phyloP scores from a whole-genome alignment of 139 green algal genomes.

The Desmodesmus armatus region DNA sequence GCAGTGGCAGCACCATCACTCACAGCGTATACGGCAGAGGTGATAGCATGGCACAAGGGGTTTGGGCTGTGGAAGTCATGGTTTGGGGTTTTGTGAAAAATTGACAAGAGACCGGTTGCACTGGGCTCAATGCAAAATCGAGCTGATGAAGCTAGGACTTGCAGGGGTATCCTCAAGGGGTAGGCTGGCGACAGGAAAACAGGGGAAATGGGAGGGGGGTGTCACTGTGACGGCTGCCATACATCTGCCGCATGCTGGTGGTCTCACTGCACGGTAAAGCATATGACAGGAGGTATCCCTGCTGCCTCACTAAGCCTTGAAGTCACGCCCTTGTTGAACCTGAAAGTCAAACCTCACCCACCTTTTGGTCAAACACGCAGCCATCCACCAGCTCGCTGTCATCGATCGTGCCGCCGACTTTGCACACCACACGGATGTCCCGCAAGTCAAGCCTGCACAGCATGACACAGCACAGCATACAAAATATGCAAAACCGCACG shows the following conservation, averaged over 20 bases:
- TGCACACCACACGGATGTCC: slow-evolving; percentile 95
- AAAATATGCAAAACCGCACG: not conserved
- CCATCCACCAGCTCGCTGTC: slow-evolving; percentile 95
- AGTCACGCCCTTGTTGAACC: not conserved
- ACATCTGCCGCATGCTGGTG: no score
- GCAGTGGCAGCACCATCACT: not conserved
- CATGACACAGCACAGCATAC: no score
- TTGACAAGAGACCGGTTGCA: no score
- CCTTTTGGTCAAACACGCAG: slow-evolving; percentile 97
- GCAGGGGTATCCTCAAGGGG: no score
- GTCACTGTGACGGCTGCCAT: no score
- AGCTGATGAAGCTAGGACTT: no score
- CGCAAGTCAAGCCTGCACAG: slow-evolving; percentile 87
- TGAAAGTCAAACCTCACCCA: not conserved
- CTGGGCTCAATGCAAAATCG: no score
- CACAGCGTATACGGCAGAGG: not conserved
- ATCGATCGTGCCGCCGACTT: slow-evolving; percentile 97
- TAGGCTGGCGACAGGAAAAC: no score
- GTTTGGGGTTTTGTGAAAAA: no score
- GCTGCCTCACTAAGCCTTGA: not conserved
- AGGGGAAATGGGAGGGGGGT: no score
- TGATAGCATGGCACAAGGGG: not conserved
- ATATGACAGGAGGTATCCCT: not conserved
- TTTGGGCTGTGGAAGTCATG: not conserved
- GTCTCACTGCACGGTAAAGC: no score